Evolutionary conservation across 495 filamentous ascomycete species (phyloP).

Genomic region (Penicillium robsamsonii): DNA sequence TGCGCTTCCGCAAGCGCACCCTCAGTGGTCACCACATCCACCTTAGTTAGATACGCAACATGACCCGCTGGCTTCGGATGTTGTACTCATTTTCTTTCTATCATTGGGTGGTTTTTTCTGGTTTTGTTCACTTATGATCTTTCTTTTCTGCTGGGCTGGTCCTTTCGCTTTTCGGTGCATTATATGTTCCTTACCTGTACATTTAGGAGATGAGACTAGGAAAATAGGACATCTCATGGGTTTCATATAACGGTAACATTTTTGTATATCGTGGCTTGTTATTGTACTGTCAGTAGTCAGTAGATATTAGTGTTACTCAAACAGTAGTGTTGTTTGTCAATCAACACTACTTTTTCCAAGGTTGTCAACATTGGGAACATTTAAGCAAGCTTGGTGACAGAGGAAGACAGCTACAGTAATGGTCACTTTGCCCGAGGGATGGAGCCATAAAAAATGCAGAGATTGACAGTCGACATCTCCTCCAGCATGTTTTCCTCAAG

Average conservation of each 20-base stretch:
- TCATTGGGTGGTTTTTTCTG: not conserved
- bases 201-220: slow-evolving; percentile 18
- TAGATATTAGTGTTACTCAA: not conserved
- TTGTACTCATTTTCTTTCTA: slow-evolving; percentile 1
- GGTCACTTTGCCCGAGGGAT: not conserved
- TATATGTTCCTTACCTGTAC: slow-evolving; percentile 26
- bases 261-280: not conserved
- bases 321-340: not conserved
- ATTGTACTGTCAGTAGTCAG: not conserved
- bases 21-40: slow-evolving; percentile 27
- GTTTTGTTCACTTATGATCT: slow-evolving; percentile 10
- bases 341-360: too few relatives aligned
- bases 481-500: not conserved
- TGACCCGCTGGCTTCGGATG: slow-evolving; percentile 24
- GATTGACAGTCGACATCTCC: not conserved
- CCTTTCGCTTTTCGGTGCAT: slow-evolving; percentile 20
- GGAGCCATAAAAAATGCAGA: not conserved
- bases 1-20: slow-evolving; percentile 35
- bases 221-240: slow-evolving; percentile 5
- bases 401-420: not conserved
- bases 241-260: not conserved
- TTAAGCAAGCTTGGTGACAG: too few relatives aligned
- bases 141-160: slow-evolving; percentile 12
- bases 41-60: slow-evolving; percentile 16
- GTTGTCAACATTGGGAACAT: too few relatives aligned